A percentile compares a stretch with the other conserved stretches of the same genome.
Evolutionary conservation across 306 rosid genomes (phyloP).

Genomic region (Cucurbita ficifolia): DNA sequence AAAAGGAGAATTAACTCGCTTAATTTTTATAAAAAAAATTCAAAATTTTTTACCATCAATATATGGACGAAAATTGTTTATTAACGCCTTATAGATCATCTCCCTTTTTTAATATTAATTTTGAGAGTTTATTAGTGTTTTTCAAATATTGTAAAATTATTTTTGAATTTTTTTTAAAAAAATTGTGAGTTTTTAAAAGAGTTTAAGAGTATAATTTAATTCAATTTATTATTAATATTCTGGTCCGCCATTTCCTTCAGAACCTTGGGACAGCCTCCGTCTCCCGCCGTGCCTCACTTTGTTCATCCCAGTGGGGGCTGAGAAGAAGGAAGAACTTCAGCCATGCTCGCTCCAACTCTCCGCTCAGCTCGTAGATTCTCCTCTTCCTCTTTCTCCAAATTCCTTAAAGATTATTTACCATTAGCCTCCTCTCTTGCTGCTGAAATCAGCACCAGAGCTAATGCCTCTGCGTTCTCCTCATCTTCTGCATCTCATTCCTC

Average conservation of each 20-base stretch:
- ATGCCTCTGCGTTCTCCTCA: not conserved
- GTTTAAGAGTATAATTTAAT: too few relatives aligned
- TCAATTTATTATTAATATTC: too few relatives aligned
- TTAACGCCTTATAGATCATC: too few relatives aligned
- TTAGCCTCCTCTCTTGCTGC: constrained; percentile 4
- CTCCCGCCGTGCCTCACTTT: not conserved
- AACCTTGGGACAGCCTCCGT: not conserved
- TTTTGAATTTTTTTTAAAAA: too few relatives aligned
- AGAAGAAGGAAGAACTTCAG: not conserved
- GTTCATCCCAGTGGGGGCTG: not conserved
- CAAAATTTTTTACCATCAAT: too few relatives aligned
- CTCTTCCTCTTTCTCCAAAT: constrained; percentile 11
- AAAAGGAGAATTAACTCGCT: too few relatives aligned
- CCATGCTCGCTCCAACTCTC: constrained; percentile 17
- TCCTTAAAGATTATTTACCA: constrained; percentile 9
- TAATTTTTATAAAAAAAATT: too few relatives aligned
- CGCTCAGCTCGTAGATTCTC: constrained; percentile 21
- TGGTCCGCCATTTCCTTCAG: not conserved
- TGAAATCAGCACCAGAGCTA: not conserved
- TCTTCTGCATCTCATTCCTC: not conserved
- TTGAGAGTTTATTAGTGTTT: too few relatives aligned
- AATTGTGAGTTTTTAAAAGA: too few relatives aligned
- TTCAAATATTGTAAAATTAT: too few relatives aligned
- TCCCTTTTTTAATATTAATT: too few relatives aligned
- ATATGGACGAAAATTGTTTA: too few relatives aligned